phyloP scores from a whole-genome alignment of 179 eudicot genomes.

The Beta lomatogona region DNA sequence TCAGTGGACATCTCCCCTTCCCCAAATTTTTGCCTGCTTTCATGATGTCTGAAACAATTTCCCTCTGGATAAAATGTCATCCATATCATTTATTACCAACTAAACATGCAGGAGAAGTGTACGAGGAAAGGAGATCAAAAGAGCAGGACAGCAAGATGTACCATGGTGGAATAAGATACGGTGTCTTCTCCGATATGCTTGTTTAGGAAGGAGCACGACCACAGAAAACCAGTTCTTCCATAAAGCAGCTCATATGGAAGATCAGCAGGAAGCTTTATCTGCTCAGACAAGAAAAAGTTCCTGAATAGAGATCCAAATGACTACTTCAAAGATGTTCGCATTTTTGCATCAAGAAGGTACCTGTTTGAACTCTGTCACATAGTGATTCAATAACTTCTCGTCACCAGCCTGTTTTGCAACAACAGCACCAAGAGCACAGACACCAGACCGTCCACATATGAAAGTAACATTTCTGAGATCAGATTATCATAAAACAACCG shows the following conservation, averaged over 20 bases:
- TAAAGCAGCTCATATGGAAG: slow-evolving; percentile 63
- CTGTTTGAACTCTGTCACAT: slow-evolving; percentile 64
- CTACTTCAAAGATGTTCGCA: not conserved
- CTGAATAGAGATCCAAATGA: not conserved
- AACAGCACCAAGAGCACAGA: slow-evolving; percentile 87
- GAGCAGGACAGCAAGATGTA: slow-evolving; percentile 30
- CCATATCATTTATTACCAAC: slow-evolving; percentile 6
- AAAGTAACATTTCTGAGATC: slow-evolving; percentile 69
- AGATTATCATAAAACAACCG: slow-evolving; percentile 1
- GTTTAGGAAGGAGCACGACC: slow-evolving; percentile 75
- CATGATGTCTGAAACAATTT: slow-evolving; percentile 46
- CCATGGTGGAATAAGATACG: slow-evolving; percentile 50
- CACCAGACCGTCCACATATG: slow-evolving; percentile 73
- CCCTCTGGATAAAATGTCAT: slow-evolving; percentile 37
- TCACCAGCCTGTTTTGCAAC: slow-evolving; percentile 61
- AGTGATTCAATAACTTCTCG: slow-evolving; percentile 40
- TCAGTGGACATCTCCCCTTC: slow-evolving; percentile 58
- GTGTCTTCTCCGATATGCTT: slow-evolving; percentile 63
- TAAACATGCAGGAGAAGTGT: not conserved
- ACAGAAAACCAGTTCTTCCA: slow-evolving; percentile 82
- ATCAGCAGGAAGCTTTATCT: slow-evolving; percentile 55
- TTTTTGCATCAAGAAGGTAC: slow-evolving; percentile 27
- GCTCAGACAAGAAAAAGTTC: slow-evolving; percentile 20
- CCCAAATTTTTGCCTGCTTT: slow-evolving; percentile 56
- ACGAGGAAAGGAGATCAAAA: not conserved